Percentiles rank a stretch among this genome's conserved stretches.
phyloP scores from a whole-genome alignment of 441 rosid genomes.

The Populus hybrid region DNA sequence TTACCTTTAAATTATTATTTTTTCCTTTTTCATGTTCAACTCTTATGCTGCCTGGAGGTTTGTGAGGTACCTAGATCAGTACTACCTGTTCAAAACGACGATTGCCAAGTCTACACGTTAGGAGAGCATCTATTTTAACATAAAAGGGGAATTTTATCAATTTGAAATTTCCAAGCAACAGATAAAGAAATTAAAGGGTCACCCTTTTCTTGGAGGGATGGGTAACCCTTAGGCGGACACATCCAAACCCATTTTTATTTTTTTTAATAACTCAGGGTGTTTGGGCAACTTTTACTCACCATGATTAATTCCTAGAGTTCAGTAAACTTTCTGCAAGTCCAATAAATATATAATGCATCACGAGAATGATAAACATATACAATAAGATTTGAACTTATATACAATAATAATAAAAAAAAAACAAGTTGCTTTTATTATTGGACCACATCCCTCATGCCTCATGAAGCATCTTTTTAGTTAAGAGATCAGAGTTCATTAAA shows the following conservation, averaged over 20 bases:
- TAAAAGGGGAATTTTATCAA: neutral
- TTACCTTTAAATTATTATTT: too few species aligned
- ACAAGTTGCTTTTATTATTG: accelerated
- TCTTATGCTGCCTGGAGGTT: neutral
- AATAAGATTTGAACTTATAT: too few species aligned
- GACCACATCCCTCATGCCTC: too few species aligned
- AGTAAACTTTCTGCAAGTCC: too few species aligned
- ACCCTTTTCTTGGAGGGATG: neutral
- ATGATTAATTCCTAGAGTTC: too few species aligned
- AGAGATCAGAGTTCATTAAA: neutral
- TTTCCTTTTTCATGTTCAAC: too few species aligned
- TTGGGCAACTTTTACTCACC: too few species aligned
- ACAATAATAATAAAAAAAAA: too few species aligned
- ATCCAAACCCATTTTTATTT: neutral
- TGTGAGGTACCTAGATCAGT: neutral
- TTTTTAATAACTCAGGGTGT: too few species aligned
- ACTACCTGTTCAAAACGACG: neutral
- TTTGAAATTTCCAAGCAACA: neutral
- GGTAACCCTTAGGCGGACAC: neutral
- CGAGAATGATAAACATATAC: too few species aligned
- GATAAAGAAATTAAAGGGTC: neutral
- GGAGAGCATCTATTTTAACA: neutral
- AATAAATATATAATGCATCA: too few species aligned
- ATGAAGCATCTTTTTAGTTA: neutral
- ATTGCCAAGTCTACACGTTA: neutral